phyloP scores from a whole-genome alignment of 2,329 filamentous ascomycete species.

The Didymella lethalis region DNA sequence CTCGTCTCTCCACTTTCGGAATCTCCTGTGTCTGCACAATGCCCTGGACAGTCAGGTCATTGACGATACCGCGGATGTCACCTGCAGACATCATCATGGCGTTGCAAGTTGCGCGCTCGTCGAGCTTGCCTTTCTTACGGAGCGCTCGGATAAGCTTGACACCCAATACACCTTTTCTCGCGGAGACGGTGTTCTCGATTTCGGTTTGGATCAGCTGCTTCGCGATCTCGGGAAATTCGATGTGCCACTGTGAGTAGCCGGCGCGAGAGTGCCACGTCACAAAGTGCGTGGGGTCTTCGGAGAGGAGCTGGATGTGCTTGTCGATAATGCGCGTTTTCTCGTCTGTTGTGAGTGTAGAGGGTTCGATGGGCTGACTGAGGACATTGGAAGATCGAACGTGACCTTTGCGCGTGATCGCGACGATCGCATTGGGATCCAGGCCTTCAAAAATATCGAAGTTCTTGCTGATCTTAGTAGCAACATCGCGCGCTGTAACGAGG shows the following conservation, averaged over 20 bases:
- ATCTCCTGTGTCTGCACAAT: slow-evolving; percentile 94
- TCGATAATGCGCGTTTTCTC: slow-evolving; percentile 59
- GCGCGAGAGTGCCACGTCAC: slow-evolving; percentile 70
- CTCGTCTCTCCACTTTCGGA: slow-evolving; percentile 82
- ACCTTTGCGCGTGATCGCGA: slow-evolving; percentile 34
- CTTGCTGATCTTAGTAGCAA: slow-evolving; percentile 53
- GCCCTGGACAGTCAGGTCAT: slow-evolving; percentile 84
- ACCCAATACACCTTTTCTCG: slow-evolving; percentile 77
- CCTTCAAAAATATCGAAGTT: slow-evolving; percentile 52
- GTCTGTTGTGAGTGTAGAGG: slow-evolving; percentile 33
- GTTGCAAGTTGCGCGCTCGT: slow-evolving; percentile 86
- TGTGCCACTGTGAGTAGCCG: slow-evolving; percentile 77
- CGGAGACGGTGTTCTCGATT: slow-evolving; percentile 80
- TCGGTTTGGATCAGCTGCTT: slow-evolving; percentile 76
- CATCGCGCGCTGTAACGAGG: slow-evolving; percentile 52
- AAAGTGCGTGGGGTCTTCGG: slow-evolving; percentile 72
- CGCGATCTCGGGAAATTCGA: slow-evolving; percentile 80
- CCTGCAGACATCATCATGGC: slow-evolving; percentile 84
- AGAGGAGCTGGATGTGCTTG: slow-evolving; percentile 75
- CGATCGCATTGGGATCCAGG: slow-evolving; percentile 42
- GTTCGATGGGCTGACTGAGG: slow-evolving; percentile 39
- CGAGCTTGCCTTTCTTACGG: slow-evolving; percentile 86
- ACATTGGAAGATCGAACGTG: slow-evolving; percentile 33
- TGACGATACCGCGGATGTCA: slow-evolving; percentile 84
- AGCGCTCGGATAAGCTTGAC: slow-evolving; percentile 87